phyloP scores from a whole-genome alignment of 2,329 filamentous ascomycete genomes.

The Trichoderma arundinaceum region DNA sequence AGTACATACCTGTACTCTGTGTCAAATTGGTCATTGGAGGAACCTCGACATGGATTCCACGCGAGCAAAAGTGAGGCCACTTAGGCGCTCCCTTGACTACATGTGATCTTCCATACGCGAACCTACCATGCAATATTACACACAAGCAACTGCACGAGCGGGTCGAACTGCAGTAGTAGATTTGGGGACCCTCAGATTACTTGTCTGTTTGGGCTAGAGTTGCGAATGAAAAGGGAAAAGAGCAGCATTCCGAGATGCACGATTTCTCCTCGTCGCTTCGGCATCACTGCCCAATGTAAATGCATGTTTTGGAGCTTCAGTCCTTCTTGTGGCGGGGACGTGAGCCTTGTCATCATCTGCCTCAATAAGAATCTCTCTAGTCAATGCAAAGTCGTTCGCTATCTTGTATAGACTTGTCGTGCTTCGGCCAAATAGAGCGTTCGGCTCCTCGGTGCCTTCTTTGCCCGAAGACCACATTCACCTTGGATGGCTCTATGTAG shows the following conservation, averaged over 20 bases:
- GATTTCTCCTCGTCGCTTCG: background rate
- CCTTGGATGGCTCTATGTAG: background rate
- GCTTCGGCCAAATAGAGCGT: background rate
- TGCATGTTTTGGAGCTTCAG: background rate
- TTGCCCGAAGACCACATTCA: background rate
- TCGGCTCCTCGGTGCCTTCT: background rate
- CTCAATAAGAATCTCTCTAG: background rate
- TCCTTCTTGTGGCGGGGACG: too few species aligned
- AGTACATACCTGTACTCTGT: conserved; percentile 13
- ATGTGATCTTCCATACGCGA: background rate
- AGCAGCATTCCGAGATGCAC: background rate
- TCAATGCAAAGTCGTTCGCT: background rate
- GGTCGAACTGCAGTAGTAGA: background rate
- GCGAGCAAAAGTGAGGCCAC: background rate
- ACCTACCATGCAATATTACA: background rate
- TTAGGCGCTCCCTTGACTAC: background rate
- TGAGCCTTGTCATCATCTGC: background rate
- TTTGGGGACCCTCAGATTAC: background rate
- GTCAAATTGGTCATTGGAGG: background rate
- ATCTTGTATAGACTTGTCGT: background rate
- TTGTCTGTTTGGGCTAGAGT: background rate
- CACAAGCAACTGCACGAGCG: background rate
- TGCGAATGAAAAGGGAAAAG: conserved; percentile 10
- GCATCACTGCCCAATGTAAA: too few species aligned
- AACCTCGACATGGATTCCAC: background rate